Evolutionary conservation across 139 green algal genomes (phyloP).

Genomic region (Tetraselmis chui): DNA sequence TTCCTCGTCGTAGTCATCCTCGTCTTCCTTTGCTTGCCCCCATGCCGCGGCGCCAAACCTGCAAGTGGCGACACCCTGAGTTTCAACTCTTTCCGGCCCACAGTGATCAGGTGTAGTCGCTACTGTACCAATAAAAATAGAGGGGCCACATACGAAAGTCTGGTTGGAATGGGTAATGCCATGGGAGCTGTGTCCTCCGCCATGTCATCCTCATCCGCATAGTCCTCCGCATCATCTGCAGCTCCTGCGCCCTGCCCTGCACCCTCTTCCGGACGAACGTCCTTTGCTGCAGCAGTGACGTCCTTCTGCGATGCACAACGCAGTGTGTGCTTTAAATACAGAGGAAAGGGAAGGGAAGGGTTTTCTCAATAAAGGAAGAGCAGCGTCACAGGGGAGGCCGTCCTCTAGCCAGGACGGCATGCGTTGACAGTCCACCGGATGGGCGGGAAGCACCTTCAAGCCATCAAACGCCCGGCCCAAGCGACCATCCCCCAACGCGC

Average conservation of each 20-base stretch:
- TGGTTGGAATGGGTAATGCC: background rate
- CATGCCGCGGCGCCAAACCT: no score
- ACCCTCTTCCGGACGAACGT: background rate
- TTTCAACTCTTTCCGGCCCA: no score
- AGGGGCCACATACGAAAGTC: background rate
- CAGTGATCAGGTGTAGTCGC: no score
- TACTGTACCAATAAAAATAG: no score
- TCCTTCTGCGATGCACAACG: background rate
- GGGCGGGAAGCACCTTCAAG: background rate
- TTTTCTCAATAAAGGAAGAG: no score
- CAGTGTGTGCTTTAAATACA: no score
- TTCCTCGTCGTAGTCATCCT: slow-evolving; percentile 10
- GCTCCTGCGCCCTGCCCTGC: background rate
- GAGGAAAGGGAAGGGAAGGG: no score
- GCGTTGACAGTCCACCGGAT: no score
- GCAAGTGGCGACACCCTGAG: no score
- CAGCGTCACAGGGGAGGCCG: no score
- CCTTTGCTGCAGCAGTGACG: background rate
- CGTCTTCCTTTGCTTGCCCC: slow-evolving; percentile 7
- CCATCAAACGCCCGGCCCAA: background rate
- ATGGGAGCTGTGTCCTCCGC: background rate
- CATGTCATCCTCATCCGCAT: slow-evolving; percentile 4
- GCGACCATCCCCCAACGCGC: background rate
- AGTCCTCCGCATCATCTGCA: background rate
- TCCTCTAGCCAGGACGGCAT: no score